Conservation (phyloP, 202 grass and related monocot genomes). For the Sporobolus alterniflorus region DNA sequence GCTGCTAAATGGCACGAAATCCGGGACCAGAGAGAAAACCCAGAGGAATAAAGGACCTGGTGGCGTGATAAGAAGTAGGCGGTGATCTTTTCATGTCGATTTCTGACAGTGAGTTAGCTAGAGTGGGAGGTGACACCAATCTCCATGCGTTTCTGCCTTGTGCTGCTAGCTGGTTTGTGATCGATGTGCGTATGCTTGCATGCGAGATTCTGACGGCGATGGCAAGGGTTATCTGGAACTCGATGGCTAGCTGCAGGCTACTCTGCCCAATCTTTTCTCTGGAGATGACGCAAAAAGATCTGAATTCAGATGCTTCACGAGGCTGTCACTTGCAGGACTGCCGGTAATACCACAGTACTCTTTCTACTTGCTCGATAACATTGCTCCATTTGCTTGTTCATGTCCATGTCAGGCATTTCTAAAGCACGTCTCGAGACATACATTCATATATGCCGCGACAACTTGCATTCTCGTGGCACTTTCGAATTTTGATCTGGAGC, state of each 20-base stretch:
- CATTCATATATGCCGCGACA: constrained; percentile 45
- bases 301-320: constrained; percentile 58
- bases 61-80: not conserved
- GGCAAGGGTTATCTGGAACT: constrained; percentile 52
- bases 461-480: constrained; percentile 38
- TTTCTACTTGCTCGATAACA: constrained; percentile 13
- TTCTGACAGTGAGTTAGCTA: constrained; percentile 14
- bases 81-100: constrained; percentile 50
- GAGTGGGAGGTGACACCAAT: constrained; percentile 12
- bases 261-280: constrained; percentile 36
- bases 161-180: constrained; percentile 12
- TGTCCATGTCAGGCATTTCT: constrained; percentile 56
- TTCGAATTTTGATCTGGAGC: constrained; percentile 51
- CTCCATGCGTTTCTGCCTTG: constrained; percentile 2
- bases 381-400: constrained; percentile 18
- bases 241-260: constrained; percentile 41
- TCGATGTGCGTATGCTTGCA: constrained; percentile 17
- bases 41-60: constrained; percentile 39
- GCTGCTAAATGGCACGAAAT: constrained; percentile 36
- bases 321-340: constrained; percentile 35
- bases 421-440: constrained; percentile 37
- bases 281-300: constrained; percentile 49
- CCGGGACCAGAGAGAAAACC: constrained; percentile 30
- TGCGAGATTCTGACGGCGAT: constrained; percentile 55
- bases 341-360: constrained; percentile 4